Evolutionary conservation across 1,139 yeast genomes (phyloP), one percentile per base, ranked within the genome.

Genomic region (Kurtzmaniella quercitrusa): DNA sequence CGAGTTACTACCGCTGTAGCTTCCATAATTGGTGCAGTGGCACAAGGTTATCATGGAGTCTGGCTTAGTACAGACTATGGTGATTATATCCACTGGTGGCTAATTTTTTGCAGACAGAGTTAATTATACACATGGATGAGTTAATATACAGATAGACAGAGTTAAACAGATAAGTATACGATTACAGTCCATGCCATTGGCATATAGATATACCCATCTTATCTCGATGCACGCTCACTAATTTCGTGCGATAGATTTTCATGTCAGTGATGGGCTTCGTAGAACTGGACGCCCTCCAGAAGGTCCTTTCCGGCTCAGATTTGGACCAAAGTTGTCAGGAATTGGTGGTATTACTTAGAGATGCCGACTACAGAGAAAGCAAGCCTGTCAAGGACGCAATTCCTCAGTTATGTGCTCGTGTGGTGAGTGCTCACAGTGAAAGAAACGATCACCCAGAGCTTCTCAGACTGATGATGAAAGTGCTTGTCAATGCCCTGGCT

Each of bases 401-500:
- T 39, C 41, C 41, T 23, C n/a, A 17, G 10, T 5, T 31, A 18
- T 16, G 37, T 23, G 14, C 24, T 11, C 17, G 15, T 27, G 17
- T 21, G 15, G 37, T 33, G 17, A 27, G 14, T 12, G 14, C 16
- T 29, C 12, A 12, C 12, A 34, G n/a, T 6, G 25, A 18, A 17
- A 17, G 17, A 7, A 4, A 2, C n/a, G 15, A 14, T 4, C 3
- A 36, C 16, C 14, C 18, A n/a, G 36, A 39, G 11, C n/a, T n/a
- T 17, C 21, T 36, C 10, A 9, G 21, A 36, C 15, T 11, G 10
- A 48, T 52, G 3, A 51, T 65, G 11, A 48, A 73, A 39, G 68
- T 62, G 1, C 49, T 68, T 10, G 56, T 72, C 45, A 72, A 72
- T 45, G 54, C 63, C 42, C 52, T 64, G 38, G 77, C 77, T 5